phyloP scores from a whole-genome alignment of 202 grass and related monocot species.

The Digitaria exilis region DNA sequence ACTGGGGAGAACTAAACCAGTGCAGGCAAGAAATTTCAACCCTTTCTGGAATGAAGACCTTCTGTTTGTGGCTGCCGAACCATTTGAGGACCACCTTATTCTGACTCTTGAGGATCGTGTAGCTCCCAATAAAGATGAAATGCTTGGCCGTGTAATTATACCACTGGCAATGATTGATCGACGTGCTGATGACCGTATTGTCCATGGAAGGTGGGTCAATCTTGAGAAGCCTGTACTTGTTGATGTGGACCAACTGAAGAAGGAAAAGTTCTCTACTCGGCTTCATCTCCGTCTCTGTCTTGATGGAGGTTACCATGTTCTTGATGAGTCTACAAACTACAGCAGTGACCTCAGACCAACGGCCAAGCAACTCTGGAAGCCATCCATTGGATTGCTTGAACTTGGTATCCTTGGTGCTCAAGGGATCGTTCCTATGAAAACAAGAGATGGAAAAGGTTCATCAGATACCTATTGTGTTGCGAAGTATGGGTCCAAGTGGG shows the following conservation, averaged over 20 bases:
- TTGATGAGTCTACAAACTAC: conserved; percentile 94
- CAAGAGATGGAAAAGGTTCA: conserved; percentile 86
- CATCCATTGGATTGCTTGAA: conserved; percentile 92
- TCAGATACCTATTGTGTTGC: conserved; percentile 98
- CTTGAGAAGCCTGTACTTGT: conserved; percentile 80
- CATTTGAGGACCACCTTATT: conserved; percentile 94
- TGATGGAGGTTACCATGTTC: conserved; percentile 96
- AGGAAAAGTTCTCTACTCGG: conserved; percentile 86
- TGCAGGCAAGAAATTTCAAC: conserved; percentile 80
- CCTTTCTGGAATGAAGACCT: conserved; percentile 94
- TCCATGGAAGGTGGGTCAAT: conserved; percentile 92
- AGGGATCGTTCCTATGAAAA: conserved; percentile 94
- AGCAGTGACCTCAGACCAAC: conserved; percentile 97
- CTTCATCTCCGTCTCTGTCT: conserved; percentile 90
- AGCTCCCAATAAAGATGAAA: conserved; percentile 90
- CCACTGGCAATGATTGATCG: conserved; percentile 73
- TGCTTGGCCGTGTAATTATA: conserved; percentile 78
- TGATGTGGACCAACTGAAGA: conserved; percentile 89
- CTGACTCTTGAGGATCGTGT: conserved; percentile 85
- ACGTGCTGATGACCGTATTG: conserved; percentile 71
- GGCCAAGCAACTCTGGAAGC: conserved; percentile 97
- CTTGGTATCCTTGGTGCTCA: conserved; percentile 83
- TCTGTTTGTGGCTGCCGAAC: conserved; percentile 97
- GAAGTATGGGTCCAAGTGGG: conserved; percentile 96
- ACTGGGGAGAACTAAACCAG: conserved; percentile 63